These are phyloP conservation scores for Lathyrus tuberosus DNA, from an alignment of 306 rosid genomes.

Conservation along the genomic window DNA sequence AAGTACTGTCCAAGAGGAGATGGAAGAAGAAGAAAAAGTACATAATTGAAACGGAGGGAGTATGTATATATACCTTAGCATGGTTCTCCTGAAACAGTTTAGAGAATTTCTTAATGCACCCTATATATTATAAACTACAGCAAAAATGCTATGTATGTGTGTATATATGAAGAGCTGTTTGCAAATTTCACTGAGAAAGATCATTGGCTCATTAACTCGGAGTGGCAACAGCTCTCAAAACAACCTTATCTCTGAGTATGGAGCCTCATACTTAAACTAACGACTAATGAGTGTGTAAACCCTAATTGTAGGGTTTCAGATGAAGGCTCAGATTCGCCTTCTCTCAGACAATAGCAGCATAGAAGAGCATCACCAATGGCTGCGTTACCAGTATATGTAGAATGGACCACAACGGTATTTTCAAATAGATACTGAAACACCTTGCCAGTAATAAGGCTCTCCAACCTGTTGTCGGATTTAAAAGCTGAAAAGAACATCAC, in stretches of 20 bases:
- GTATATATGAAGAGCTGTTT: neutral
- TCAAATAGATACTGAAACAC: constrained; percentile 35
- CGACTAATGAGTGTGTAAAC: constrained; percentile 19
- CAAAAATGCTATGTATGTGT: neutral
- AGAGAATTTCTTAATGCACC: too few species aligned
- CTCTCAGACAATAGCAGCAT: constrained; percentile 1
- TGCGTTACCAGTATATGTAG: constrained; percentile 33
- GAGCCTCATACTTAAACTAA: constrained; percentile 46
- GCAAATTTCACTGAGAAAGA: neutral
- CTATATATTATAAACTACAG: too few species aligned
- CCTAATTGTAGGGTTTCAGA: neutral
- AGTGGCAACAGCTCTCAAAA: neutral
- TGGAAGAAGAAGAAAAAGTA: neutral
- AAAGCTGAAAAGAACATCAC: constrained; percentile 34
- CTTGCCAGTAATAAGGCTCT: constrained; percentile 29
- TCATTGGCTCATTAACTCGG: constrained; percentile 1
- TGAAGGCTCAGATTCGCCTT: constrained; percentile 37
- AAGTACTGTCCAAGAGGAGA: neutral
- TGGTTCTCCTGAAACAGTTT: too few species aligned
- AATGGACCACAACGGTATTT: constrained; percentile 1
- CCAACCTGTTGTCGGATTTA: constrained; percentile 20
- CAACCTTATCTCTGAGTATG: constrained; percentile 21
- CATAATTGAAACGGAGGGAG: neutral
- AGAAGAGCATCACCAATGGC: constrained; percentile 28
- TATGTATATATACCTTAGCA: neutral